Evolutionary conservation across 2,329 filamentous ascomycete species (phyloP), one percentile per base, ranked within the genome.

Genomic region (Colletotrichum simmondsii): DNA sequence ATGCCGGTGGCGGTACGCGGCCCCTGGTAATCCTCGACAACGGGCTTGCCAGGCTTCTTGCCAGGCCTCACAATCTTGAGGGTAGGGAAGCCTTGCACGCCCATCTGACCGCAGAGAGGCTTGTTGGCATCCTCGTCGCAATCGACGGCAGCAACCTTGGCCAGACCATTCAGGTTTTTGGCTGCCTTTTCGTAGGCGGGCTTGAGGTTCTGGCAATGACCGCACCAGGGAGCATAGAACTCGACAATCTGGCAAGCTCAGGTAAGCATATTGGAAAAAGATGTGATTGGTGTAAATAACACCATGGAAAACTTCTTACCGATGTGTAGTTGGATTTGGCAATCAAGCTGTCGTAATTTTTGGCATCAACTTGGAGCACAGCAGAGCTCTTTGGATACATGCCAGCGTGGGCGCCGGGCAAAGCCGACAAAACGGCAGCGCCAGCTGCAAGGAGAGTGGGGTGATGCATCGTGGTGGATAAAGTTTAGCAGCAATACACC

Each of bases 141-240:
- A 83, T 99, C 94, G 75, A 99, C 88, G 68, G 97, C 97, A 60
- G 95, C 97, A 54, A 99, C 96, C 79, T 98, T 97, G 78, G 95
- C 97, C 16, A 98, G 89, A 16, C 97, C 97, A n/a, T 93, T 90
- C 71, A 99, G 92, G 78, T 92, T 95, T 79, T 93, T 93, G 77
- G 97, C 97, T 2, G 92, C 95, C 83, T 98, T 98, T 83, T 98
- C 96, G 84, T 97, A 99, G 57, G 94, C 94, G 3, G 95, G 96
- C 85, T 98, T 95, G 79, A 99, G 92, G 84, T 93, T 98, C 85
- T 98, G 90, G 86, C 97, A 99, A 85, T 98, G 97, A 54, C 96
- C 97, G 79, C 97, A 98, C 96, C 96, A 98, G 28, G 96, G 96
- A 10, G 96, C 96, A 80, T 98, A 98, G 88, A 98, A 98, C 84